phyloP scores from a whole-genome alignment of 139 green algal genomes.

The Volvox africanus region DNA sequence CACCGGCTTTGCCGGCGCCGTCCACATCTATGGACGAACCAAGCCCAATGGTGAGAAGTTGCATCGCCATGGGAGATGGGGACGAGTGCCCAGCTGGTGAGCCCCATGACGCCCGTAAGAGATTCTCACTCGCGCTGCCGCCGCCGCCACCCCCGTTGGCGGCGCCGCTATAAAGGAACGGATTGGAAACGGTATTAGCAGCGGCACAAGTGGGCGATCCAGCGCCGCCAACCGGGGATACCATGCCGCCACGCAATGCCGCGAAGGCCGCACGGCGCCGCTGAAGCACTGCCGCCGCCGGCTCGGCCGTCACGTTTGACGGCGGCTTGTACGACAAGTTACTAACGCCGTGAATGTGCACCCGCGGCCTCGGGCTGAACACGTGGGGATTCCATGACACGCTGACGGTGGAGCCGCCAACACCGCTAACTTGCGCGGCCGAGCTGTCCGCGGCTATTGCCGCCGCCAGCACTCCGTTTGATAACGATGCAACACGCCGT shows the following conservation, averaged over 20 bases:
- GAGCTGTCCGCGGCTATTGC: background rate
- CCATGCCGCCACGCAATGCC: background rate
- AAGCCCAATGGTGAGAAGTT: background rate
- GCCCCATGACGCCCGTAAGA: background rate
- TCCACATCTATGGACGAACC: background rate
- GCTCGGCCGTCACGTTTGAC: background rate
- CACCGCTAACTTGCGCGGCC: background rate
- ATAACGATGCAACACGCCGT: background rate
- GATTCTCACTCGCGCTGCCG: no score
- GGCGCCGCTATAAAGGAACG: background rate
- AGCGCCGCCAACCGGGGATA: background rate
- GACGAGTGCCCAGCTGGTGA: background rate
- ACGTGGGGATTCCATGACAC: background rate
- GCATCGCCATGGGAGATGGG: background rate
- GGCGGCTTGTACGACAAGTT: constrained; percentile 27
- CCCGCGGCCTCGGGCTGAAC: background rate
- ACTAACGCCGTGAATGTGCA: background rate
- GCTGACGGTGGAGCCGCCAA: background rate
- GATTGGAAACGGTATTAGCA: background rate
- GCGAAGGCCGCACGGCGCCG: background rate
- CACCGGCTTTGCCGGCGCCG: background rate
- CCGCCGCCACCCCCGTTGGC: background rate
- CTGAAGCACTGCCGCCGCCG: constrained; percentile 26
- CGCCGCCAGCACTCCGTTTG: background rate
- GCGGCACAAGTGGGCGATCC: background rate